Conservation (phyloP, 306 rosid species). For the Chamaecrista fasciculata region DNA sequence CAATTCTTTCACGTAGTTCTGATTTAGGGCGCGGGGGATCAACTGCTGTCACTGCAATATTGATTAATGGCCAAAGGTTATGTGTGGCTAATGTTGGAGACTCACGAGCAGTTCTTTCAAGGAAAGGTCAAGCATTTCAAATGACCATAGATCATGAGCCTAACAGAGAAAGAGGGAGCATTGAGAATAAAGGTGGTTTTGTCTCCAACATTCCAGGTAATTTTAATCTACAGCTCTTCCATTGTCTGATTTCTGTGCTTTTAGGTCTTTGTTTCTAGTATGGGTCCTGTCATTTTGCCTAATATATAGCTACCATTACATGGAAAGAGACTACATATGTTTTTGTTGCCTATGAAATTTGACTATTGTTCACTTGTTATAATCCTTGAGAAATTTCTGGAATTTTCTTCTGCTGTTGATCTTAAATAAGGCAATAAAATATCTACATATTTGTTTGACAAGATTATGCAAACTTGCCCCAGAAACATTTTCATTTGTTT, state of each 20-base stretch:
- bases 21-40: constrained; percentile 95
- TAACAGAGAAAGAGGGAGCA: constrained; percentile 68
- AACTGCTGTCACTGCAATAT: constrained; percentile 85
- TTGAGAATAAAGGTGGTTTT: constrained; percentile 86
- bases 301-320: neutral
- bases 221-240: neutral
- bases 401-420: neutral
- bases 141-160: constrained; percentile 90
- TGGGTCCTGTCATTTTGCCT: neutral
- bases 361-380: neutral
- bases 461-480: neutral
- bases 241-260: neutral
- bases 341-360: neutral
- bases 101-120: constrained; percentile 83
- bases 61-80: constrained; percentile 57
- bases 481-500: neutral
- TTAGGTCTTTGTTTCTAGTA: neutral
- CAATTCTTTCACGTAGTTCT: constrained; percentile 82
- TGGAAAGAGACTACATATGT: neutral
- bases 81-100: constrained; percentile 91
- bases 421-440: neutral
- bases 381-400: neutral
- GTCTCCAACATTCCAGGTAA: constrained; percentile 96
- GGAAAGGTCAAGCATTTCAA: constrained; percentile 72
- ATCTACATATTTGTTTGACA: neutral